A percentile compares a stretch with the other conserved stretches of the same genome.
Evolutionary conservation across 176 grass and related monocot species (phyloP).

Genomic region (Neostapfia colusana): DNA sequence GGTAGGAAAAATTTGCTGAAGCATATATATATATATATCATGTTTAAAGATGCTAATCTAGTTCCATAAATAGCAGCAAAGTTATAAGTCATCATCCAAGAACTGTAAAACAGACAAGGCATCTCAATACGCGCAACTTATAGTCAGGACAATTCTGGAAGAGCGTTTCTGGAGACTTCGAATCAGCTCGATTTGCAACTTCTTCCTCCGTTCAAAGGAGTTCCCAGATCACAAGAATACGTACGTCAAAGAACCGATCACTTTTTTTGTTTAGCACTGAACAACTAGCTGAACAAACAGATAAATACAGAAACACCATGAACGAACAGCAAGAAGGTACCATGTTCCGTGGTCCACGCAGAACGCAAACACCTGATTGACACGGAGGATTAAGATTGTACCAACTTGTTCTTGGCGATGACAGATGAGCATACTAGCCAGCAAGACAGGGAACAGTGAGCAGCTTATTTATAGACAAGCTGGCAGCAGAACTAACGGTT

Average conservation of each 20-base stretch:
- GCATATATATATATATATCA: not conserved
- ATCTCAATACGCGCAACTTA: not conserved
- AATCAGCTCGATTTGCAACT: not conserved
- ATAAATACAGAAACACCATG: not conserved
- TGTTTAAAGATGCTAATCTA: not conserved
- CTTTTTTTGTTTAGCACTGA: not conserved
- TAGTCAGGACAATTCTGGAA: not conserved
- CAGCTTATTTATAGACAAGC: slow-evolving; percentile 42
- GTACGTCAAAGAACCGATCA: not conserved
- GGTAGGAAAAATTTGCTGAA: not conserved
- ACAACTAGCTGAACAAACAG: not conserved
- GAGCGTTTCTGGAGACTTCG: not conserved
- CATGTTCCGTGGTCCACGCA: slow-evolving; percentile 21
- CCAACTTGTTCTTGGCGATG: not conserved
- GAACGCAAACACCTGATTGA: slow-evolving; percentile 8
- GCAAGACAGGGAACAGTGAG: not conserved
- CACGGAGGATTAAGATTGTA: not conserved
- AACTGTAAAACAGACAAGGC: not conserved
- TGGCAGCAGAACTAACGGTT: slow-evolving; percentile 21
- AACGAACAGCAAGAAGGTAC: slow-evolving; percentile 23
- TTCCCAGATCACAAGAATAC: not conserved
- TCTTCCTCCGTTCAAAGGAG: not conserved
- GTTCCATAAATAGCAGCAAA: not conserved
- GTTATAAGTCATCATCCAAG: not conserved
- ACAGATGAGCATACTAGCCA: not conserved